Base-by-base conservation (phyloP, 495 filamentous ascomycete species). In the Zalerion maritima region DNA sequence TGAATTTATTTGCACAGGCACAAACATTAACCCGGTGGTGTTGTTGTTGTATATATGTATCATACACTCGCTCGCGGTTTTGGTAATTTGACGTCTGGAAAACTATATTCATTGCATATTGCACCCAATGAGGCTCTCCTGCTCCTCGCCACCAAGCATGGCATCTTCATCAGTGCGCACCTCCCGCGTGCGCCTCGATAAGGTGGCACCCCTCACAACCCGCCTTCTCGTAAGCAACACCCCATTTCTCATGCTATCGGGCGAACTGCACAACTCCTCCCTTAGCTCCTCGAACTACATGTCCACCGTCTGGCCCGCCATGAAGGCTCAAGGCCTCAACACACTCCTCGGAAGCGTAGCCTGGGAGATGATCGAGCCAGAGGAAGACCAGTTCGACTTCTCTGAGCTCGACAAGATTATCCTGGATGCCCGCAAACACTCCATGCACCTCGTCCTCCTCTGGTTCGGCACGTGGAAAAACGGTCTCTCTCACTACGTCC, bases 391-490 rank as follows among this genome's bases (percentile, higher is more conserved):
- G 13, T 68, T 69, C 33, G 38, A 50, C 21, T 62, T 67, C 26
- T 31, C 34, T 3, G 49, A 64, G 32, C 48, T 67, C 4, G 57
- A 64, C 28, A 35, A 53, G 32, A 41, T 58, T 18, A 52, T 69
- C 20, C 17, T 43, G 3, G 55, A 43, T 25, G 61, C 60, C 8
- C 39, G 57, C 23, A 26, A 44, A 14, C 46, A 64, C 33, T 52
- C 43, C 4, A 20, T 67, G 18, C 54, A 54, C 25, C 43, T 69
- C 0, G 46, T 66, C 2, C 26, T 65, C 14, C 44, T 66, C n/a
- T 66, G 63, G 63, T 63, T 66, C 46, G 63, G 59, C 2, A 52
- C 52, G 1, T 66, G 60, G 43, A 64, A 68, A 36, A 64, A 66
- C 45, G 61, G 54, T 55, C 34, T 54, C 24, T 55, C 52, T 0